Conservation (phyloP, 1,284 basidiomycete genomes). For the Mrakiaceae sp. region DNA sequence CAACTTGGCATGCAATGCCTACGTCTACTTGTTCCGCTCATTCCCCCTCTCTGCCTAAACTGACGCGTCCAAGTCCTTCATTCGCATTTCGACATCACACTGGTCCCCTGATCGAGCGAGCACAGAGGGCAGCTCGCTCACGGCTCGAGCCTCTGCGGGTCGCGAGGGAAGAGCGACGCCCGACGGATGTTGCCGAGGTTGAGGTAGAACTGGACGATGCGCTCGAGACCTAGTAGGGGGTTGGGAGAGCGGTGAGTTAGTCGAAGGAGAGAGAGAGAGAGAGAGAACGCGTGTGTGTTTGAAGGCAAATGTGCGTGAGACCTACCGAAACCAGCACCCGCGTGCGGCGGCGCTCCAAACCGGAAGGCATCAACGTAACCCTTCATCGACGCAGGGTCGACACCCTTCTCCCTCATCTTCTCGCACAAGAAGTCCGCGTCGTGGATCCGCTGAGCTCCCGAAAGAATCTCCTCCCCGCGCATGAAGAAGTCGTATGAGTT, state of each 20-base stretch:
- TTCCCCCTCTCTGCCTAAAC: neutral
- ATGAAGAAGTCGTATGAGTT: conserved; percentile 99
- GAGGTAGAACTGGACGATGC: conserved; percentile 84
- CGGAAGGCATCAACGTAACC: conserved; percentile 89
- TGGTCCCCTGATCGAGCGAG: too few relatives aligned
- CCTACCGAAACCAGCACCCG: conserved; percentile 45
- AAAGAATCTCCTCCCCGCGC: conserved; percentile 96
- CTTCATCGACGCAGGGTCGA: conserved; percentile 78
- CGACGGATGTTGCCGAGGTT: conserved; percentile 91
- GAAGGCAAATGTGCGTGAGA: conserved; percentile 11
- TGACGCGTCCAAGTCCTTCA: neutral
- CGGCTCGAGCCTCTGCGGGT: conserved; percentile 51
- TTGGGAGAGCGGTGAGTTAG: neutral
- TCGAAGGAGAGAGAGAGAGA: neutral
- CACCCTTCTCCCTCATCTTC: conserved; percentile 60
- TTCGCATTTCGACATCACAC: neutral
- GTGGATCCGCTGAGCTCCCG: conserved; percentile 94
- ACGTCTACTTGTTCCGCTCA: too few relatives aligned
- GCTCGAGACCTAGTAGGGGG: conserved; percentile 53
- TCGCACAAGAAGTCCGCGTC: conserved; percentile 70
- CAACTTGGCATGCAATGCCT: too few relatives aligned
- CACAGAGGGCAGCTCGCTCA: conserved; percentile 10
- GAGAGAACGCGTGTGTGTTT: neutral
- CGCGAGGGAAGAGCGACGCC: conserved; percentile 88
- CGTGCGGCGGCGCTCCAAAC: conserved; percentile 76